Conservation (phyloP, 352 stramenopile genomes). For the Phytophthora melonis region DNA sequence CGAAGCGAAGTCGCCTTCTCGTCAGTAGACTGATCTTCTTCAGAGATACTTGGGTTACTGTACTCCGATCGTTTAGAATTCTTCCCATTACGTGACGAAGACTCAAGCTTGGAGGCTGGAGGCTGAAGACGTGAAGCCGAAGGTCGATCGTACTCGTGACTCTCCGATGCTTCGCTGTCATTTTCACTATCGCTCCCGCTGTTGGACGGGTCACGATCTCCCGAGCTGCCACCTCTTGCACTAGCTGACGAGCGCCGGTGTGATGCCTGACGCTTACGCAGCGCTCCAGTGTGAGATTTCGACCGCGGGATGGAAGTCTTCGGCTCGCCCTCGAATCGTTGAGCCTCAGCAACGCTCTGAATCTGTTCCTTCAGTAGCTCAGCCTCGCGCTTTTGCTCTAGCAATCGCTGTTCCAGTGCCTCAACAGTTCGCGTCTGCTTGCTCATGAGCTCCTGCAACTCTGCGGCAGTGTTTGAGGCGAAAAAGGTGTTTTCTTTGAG, state of each 20-base stretch:
- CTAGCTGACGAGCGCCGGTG: conserved; percentile 15
- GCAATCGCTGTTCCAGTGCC: conserved; percentile 60
- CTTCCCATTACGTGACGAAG: conserved; percentile 6
- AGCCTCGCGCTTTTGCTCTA: conserved; percentile 66
- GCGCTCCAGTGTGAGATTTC: conserved; percentile 42
- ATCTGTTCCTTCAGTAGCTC: conserved; percentile 64
- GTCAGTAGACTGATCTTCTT: conserved; percentile 1
- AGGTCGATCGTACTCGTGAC: conserved; percentile 35
- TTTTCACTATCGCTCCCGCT: conserved; percentile 55
- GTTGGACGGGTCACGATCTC: conserved; percentile 26
- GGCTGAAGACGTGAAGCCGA: conserved; percentile 17
- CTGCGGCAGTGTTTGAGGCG: conserved; percentile 62
- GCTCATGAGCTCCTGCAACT: conserved; percentile 67
- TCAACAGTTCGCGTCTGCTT: conserved; percentile 66
- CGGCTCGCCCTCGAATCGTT: conserved; percentile 3
- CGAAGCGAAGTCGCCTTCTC: conserved; percentile 25
- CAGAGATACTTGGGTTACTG: conserved; percentile 26
- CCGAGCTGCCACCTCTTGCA: conserved; percentile 15
- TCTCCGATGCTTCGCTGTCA: conserved; percentile 53
- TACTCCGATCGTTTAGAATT: conserved; percentile 22
- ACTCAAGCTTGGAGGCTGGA: not conserved
- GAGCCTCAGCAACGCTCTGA: conserved; percentile 24
- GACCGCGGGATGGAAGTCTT: conserved; percentile 31
- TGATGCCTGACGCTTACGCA: conserved; percentile 21
- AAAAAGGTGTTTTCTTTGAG: conserved; percentile 82